Base-by-base conservation (phyloP, 202 grass and related monocot species). In the Bolboschoenoplectus hybrid region DNA sequence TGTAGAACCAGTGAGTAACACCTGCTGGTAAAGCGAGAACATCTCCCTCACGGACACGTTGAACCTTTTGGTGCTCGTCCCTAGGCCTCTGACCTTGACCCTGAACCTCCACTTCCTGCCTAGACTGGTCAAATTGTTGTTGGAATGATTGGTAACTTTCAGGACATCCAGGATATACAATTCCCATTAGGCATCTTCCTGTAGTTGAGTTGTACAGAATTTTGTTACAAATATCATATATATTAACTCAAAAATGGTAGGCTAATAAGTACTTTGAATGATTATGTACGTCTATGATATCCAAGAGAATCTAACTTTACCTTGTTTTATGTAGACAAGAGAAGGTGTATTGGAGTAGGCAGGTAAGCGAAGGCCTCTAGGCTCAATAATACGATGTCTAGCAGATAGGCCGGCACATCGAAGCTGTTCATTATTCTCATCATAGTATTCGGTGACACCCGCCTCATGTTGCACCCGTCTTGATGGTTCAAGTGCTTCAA, bases 61-160 rank as follows among this genome's bases (percentile, higher is more conserved):
- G 85, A 57, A 89, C 65, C 44, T 89, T 86, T 0, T 89, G 84
- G 57, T 86, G 88, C 68, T 89, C 88, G 20, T 89, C 88, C 75
- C 79, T 86, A 41, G 75, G 75, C 78, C 63, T 86, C n/a, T 83
- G 74, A 2, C 26, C 26, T 26, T 26, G 26, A 26, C 19, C 64
- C 41, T 79, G 81, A 44, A 20, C 32, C 0, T 34, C 20, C 1
- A 46, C 41, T 58, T 67, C 39, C 50, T 83, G 62, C 16, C 17
- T 64, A 36, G 70, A 71, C 6, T 26, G 67, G n/a, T 83, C 84
- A 34, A 86, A 82, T 32, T 82, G 88, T 45, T 75, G 84, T 40
- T 55, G 84, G 58, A 86, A 86, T 7, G 84, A 86, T 14, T 86
- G 84, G 38, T 75, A 60, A 9, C 65, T 89, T 57, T 56, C 88